A percentile compares a stretch with the other conserved stretches of the same genome.
Conservation (phyloP, 345 rosid genomes). For the Leavenworthia alabamica region DNA sequence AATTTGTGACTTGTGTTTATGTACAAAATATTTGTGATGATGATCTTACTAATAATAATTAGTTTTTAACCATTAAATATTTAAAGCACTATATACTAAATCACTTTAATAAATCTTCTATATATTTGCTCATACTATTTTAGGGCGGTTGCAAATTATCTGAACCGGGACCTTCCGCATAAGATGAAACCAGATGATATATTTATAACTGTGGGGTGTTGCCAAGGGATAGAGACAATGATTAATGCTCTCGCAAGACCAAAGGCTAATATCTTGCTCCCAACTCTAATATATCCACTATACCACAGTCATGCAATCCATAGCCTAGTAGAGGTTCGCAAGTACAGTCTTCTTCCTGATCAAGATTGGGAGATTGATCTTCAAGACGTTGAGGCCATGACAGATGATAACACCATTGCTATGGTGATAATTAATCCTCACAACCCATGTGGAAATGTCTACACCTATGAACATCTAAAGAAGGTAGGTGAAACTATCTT, state of each 20-base stretch:
- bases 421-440: constrained; percentile 41
- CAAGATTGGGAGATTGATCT: constrained; percentile 58
- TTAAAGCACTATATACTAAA: no score
- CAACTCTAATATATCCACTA: constrained; percentile 25
- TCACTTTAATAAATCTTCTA: no score
- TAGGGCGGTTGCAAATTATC: constrained; percentile 48
- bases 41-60: no score
- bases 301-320: constrained; percentile 30
- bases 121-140: not conserved
- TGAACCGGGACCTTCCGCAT: constrained; percentile 38
- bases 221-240: constrained; percentile 46
- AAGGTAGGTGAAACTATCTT: constrained; percentile 1
- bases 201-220: constrained; percentile 44
- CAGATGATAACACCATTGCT: constrained; percentile 51
- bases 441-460: constrained; percentile 39
- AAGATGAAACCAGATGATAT: constrained; percentile 44
- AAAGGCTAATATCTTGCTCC: constrained; percentile 41
- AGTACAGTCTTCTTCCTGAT: constrained; percentile 45
- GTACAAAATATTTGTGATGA: no score
- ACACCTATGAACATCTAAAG: constrained; percentile 35
- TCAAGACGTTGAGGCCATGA: constrained; percentile 36
- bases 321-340: constrained; percentile 34
- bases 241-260: constrained; percentile 37
- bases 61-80: no score
- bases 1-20: not conserved